Conservation (phyloP, 441 rosid species). For the Populus tomentosa region DNA sequence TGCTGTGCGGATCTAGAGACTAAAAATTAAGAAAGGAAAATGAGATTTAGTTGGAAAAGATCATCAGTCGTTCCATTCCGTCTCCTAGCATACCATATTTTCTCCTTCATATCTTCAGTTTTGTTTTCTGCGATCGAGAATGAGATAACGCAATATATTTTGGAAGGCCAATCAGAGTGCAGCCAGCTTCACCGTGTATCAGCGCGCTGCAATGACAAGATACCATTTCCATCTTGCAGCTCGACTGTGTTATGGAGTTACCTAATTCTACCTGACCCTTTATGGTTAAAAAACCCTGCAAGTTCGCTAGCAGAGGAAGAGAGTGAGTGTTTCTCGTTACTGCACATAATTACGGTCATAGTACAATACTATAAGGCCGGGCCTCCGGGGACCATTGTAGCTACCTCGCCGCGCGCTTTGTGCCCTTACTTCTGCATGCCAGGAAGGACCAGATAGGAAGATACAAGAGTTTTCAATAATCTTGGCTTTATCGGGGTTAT, state of each 20-base stretch:
- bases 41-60: not conserved
- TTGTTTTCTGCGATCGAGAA: not conserved
- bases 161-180: not conserved
- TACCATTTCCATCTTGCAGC: not conserved
- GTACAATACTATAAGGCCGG: not conserved
- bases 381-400: slow-evolving; percentile 30
- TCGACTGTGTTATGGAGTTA: not conserved
- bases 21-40: not conserved
- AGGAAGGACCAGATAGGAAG: slow-evolving; percentile 4
- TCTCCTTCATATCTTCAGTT: not conserved
- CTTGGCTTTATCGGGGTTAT: not conserved
- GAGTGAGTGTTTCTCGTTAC: not conserved
- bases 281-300: not conserved
- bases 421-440: not conserved
- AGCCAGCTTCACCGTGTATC: not conserved
- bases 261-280: not conserved
- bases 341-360: not conserved
- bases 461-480: slow-evolving; percentile 7
- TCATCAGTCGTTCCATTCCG: not conserved
- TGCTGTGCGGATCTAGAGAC: not conserved
- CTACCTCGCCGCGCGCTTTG: not conserved
- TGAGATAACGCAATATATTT: not conserved
- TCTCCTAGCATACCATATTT: not conserved
- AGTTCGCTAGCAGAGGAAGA: not conserved
- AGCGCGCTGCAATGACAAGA: not conserved